Base-by-base conservation (phyloP, 768 basidiomycete species). In the Tulasnella sp. region DNA sequence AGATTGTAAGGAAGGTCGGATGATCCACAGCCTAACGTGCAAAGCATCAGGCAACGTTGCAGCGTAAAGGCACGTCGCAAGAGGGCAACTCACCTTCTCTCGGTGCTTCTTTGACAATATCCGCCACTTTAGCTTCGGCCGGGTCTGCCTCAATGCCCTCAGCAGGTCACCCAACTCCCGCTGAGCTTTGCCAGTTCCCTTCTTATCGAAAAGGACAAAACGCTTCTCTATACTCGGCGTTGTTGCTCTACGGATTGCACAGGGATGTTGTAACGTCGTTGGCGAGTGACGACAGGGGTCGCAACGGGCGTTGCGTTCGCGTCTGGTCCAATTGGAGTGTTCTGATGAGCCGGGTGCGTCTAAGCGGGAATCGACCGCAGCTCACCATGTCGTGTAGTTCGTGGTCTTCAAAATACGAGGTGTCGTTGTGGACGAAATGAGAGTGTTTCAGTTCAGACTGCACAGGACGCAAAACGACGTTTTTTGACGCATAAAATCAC, bases 151-250 rank as follows among this genome's bases (percentile, higher is more conserved):
- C 3, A 99, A 86, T 0, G 94, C 94, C 64, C 97, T 89, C 22
- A 99, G 85, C 15, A 99, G 88, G 83, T 99, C 97, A 11, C 97
- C 97, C 0, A 99, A 85, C 0, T 96, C 93, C 2, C 92, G 86
- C 0, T 96, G 92, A 39, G 99, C 93, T 17, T 92, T 88, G 19
- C 96, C 95, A 1, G 91, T 93, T 49, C 97, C 97, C 79, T 91
- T 90, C 86, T 98, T 99, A 85, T 99, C 97, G 83, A 98, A 99
- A 40, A 99, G 90, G 67, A 97, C 95, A 81, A n/a, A 97, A 98
- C 1, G 96, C 96, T 83, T 98, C 95, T 81, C 94, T 94, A 87
- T 96, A 96, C 84, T 96, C 95, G 94, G 84, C 39, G 49, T 78
- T 78, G 52, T 78, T 67, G 49, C 67, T 78, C 77, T 78, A 40